Conservation (phyloP, 164 flowering plant genomes). For the Platanus orientalis region DNA sequence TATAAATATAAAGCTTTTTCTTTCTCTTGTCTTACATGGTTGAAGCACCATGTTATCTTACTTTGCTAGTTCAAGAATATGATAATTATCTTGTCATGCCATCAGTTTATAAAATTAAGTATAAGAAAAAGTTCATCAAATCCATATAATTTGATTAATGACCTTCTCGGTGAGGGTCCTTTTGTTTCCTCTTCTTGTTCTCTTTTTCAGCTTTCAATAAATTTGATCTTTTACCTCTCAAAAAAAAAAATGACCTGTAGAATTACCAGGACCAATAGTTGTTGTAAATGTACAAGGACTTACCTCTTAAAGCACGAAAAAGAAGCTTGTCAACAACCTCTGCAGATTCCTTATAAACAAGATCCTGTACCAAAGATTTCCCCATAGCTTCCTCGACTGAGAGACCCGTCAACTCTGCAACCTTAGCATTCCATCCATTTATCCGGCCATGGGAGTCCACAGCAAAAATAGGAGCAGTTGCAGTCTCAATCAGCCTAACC, state of each 20-base stretch:
- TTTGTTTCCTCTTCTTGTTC: no score
- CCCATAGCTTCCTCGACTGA: slow-evolving; percentile 85
- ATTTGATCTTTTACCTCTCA: no score
- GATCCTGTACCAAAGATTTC: slow-evolving; percentile 67
- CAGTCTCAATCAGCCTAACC: slow-evolving; percentile 88
- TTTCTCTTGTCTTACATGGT: no score
- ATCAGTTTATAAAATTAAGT: neutral
- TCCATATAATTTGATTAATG: neutral
- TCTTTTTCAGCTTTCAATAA: no score
- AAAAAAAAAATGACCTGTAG: no score
- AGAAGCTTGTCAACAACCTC: slow-evolving; percentile 64
- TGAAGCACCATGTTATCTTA: neutral
- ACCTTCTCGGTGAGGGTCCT: neutral
- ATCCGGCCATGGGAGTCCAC: slow-evolving; percentile 60
- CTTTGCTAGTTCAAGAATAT: neutral
- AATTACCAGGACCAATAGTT: neutral
- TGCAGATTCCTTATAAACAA: slow-evolving; percentile 60
- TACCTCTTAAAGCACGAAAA: slow-evolving; percentile 58
- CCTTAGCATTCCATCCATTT: slow-evolving; percentile 98
- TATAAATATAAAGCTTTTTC: no score
- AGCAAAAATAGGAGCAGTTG: slow-evolving; percentile 82
- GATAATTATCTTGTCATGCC: neutral
- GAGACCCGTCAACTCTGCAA: slow-evolving; percentile 89
- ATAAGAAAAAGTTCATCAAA: neutral
- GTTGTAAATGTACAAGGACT: neutral